Conservation (phyloP, 352 stramenopile species). For the Globisporangium spinosum region DNA sequence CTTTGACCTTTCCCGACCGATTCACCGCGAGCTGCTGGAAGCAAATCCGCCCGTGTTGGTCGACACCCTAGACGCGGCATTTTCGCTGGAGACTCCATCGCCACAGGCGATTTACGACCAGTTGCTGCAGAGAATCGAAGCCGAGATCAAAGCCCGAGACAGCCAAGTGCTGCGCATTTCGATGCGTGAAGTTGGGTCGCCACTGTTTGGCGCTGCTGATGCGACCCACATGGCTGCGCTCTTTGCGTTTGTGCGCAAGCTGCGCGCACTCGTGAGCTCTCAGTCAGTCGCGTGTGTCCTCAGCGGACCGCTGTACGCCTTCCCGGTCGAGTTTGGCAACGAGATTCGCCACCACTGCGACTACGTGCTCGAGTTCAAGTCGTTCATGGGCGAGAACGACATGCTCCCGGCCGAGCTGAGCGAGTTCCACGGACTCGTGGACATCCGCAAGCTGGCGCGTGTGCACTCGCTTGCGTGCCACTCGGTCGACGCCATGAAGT, state of each 20-base stretch:
- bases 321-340: constrained; percentile 31
- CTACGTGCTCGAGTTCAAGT: constrained; percentile 52
- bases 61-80: constrained; percentile 15
- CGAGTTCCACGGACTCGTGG: constrained; percentile 59
- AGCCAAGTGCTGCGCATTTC: constrained; percentile 41
- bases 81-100: background rate
- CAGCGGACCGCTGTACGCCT: constrained; percentile 25
- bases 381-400: constrained; percentile 55
- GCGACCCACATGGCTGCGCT: constrained; percentile 40
- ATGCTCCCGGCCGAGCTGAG: constrained; percentile 51
- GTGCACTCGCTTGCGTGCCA: constrained; percentile 55
- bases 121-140: constrained; percentile 26
- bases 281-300: constrained; percentile 27
- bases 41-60: constrained; percentile 38
- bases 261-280: constrained; percentile 27
- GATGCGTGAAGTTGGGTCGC: constrained; percentile 42
- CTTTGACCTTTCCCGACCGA: constrained; percentile 62
- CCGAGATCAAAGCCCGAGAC: constrained; percentile 12
- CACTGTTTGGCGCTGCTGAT: constrained; percentile 29
- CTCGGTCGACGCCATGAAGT: constrained; percentile 49
- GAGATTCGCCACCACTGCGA: constrained; percentile 54
- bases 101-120: constrained; percentile 24
- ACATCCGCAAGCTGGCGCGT: constrained; percentile 54
- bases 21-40: constrained; percentile 44
- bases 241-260: constrained; percentile 31